These are phyloP conservation scores for Endothia cerciana DNA, from an alignment of 2,329 filamentous ascomycete genomes.

Conservation along the genomic window DNA sequence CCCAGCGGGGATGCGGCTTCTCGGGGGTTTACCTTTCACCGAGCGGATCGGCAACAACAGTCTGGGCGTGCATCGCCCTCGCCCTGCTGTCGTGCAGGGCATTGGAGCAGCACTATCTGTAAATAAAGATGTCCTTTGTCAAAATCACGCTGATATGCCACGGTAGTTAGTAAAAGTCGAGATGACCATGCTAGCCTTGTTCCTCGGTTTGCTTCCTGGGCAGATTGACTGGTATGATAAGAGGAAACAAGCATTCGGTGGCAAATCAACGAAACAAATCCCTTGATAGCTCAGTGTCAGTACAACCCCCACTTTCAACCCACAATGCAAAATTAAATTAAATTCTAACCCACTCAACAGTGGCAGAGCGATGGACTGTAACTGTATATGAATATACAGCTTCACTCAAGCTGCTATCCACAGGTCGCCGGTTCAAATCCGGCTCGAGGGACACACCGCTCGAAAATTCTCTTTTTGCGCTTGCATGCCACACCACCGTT, in stretches of 20 bases:
- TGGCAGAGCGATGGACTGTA: constrained; percentile 12
- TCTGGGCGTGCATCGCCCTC: no score
- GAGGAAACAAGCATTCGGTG: background rate
- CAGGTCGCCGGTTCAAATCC: constrained; percentile 9
- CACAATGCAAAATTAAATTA: background rate
- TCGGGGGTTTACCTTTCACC: no score
- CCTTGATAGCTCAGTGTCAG: constrained; percentile 11
- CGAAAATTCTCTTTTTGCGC: background rate
- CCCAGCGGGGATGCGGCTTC: background rate
- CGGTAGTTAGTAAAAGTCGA: background rate
- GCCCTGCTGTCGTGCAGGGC: no score
- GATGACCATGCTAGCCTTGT: background rate
- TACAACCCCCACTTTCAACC: background rate
- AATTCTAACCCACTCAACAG: background rate
- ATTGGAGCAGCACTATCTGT: no score
- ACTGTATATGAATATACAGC: background rate
- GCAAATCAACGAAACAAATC: background rate
- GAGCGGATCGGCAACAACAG: no score
- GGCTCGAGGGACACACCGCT: constrained; percentile 2
- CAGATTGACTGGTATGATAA: background rate
- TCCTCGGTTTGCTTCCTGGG: background rate
- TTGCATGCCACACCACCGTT: no score
- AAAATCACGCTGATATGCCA: no score
- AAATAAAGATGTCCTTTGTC: no score
- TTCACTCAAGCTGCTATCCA: constrained; percentile 4